Base-by-base conservation (phyloP, 352 stramenopile genomes). In the Globisporangium cylindrosporum region DNA sequence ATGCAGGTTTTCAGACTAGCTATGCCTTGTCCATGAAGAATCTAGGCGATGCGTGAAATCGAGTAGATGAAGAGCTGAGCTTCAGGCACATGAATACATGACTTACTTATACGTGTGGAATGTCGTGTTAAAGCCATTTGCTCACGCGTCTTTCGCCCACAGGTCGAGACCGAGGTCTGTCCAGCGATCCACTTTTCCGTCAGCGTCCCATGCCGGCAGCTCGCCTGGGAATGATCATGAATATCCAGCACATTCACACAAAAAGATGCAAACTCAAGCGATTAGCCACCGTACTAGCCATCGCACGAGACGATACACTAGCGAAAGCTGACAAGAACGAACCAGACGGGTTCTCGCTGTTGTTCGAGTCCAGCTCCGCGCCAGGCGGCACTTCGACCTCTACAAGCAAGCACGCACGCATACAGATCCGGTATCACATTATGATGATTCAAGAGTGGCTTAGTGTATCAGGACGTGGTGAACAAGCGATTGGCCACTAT, bases 101-200 rank as follows among this genome's bases (percentile, higher is more conserved):
- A 7, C 3, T 49, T 18, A 5, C 41, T 49, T 49, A 5, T 49
- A 15, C 15, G 15, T 49, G 15, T 7, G 10, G 8, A 18, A 27
- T 12, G 29, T 29, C 20, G 24, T 49, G 36, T 4, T n/a, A 46
- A 51, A 3, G 36, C 12, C 5, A 46, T 14, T 64, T 18, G 22
- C 22, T 64, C 38, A 60, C 25, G 71, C 72, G 54, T 89, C 76
- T 51, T 73, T 76, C 46, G 78, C 66, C 81, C 85, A 91, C 49
- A 85, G 61, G 56, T 93, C 85, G 46, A 95, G 73, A 0, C 85
- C 87, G 20, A 95, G 65, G 62, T 95, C 87, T 67, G 87, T 92
- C 87, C 87, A 95, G 12, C 81, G 80, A 67, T 93, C 84, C 29
- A 88, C 74, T 64, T 91, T 92, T 34, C 74, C 75, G 25, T 90